Evolutionary conservation across 371 early-diverging fungal genomes (phyloP).

Genomic region (Haplosporangium sp.): DNA sequence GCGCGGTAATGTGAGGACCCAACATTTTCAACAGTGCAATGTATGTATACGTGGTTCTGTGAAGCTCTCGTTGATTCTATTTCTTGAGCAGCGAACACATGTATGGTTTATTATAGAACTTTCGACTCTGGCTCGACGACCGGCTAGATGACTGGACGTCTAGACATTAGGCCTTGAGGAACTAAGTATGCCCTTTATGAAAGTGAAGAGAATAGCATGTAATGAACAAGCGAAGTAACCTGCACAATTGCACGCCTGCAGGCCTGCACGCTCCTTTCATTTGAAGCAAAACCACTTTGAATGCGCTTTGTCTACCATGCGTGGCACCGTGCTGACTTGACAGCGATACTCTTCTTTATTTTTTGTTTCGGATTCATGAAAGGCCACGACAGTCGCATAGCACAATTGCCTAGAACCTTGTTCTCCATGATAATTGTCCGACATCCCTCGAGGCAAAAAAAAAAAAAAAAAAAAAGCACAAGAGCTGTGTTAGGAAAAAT

Average conservation of each 20-base stretch:
- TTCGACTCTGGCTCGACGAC: not conserved
- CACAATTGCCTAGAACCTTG: constrained; percentile 5
- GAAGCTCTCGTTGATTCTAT: not conserved
- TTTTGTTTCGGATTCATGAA: not conserved
- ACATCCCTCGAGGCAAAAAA: no score
- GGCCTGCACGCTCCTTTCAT: no score
- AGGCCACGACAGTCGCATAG: not conserved
- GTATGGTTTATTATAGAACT: not conserved
- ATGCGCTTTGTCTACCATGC: not conserved
- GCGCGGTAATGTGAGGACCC: not conserved
- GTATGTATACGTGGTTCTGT: not conserved
- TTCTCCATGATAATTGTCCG: not conserved
- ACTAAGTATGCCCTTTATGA: not conserved
- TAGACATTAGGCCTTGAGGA: not conserved
- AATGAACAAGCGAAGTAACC: no score
- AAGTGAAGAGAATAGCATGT: no score
- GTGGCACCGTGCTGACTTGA: not conserved
- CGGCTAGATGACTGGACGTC: not conserved
- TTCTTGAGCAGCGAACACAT: not conserved
- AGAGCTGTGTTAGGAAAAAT: no score
- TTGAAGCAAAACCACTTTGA: not conserved
- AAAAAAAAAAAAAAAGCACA: no score
- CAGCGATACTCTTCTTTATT: not conserved
- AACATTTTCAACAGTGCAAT: not conserved
- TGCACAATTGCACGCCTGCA: no score